These are phyloP conservation scores for Corallochytrium limacisporum DNA, from an alignment of 78 protist genomes.

Conservation along the genomic window DNA sequence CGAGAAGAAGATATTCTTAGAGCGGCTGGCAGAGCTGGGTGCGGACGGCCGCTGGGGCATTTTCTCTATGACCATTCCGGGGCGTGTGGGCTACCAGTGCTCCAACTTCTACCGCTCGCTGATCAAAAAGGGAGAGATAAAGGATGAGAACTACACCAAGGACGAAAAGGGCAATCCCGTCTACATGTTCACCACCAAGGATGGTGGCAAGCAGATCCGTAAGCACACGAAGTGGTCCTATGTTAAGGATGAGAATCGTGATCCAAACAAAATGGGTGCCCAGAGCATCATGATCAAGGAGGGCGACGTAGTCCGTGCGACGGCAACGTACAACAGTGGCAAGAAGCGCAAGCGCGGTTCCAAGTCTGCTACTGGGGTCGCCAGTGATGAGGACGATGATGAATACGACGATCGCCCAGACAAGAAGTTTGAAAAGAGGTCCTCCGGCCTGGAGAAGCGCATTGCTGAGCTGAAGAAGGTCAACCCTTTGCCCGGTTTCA, in stretches of 20 bases:
- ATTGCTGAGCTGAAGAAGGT: no score
- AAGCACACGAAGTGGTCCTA: background rate
- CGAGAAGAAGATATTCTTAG: slow-evolving; percentile 20
- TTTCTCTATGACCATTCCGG: slow-evolving; percentile 40
- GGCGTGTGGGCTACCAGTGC: slow-evolving; percentile 56
- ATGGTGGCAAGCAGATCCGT: background rate
- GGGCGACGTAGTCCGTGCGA: no score
- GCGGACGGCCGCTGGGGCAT: slow-evolving; percentile 53
- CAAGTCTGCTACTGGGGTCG: background rate
- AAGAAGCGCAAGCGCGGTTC: background rate
- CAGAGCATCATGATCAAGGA: no score
- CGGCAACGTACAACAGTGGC: no score
- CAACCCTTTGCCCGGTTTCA: slow-evolving; percentile 35
- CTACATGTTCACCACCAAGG: background rate
- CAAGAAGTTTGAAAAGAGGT: background rate
- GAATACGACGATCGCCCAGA: background rate
- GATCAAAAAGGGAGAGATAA: background rate
- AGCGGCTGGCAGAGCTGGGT: slow-evolving; percentile 33
- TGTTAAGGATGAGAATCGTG: no score
- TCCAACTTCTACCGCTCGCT: slow-evolving; percentile 29
- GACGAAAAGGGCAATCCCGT: slow-evolving; percentile 22
- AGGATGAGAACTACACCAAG: slow-evolving; percentile 11
- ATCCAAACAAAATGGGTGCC: no score
- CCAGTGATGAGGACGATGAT: background rate
- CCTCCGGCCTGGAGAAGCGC: no score